Evolutionary conservation across 495 filamentous ascomycete genomes (phyloP).

Genomic region (Neurospora cerealis): DNA sequence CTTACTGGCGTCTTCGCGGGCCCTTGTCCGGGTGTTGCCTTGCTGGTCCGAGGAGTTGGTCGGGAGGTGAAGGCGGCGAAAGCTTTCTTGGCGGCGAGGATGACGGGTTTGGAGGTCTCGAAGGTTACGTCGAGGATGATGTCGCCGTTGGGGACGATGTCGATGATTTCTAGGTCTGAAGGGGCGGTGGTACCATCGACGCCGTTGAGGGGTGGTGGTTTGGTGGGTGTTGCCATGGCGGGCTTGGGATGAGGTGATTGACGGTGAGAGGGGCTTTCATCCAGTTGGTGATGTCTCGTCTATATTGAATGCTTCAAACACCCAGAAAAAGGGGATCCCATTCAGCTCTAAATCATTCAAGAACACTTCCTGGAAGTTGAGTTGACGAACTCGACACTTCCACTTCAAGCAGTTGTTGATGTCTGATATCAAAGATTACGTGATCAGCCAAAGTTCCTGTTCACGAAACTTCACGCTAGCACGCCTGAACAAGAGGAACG

Average conservation of each 20-base stretch:
- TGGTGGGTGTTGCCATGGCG: background rate
- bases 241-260: background rate
- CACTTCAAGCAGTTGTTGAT: background rate
- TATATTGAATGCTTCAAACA: background rate
- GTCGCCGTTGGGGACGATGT: conserved; percentile 43
- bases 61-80: background rate
- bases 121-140: conserved; percentile 45
- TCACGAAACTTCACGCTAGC: background rate
- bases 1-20: conserved; percentile 14
- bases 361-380: background rate
- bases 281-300: background rate
- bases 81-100: background rate
- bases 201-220: background rate
- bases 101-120: conserved; percentile 30
- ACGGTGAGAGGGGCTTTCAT: background rate
- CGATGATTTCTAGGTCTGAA: conserved; percentile 19
- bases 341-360: background rate
- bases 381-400: background rate
- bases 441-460: background rate
- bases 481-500: background rate
- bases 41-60: conserved; percentile 4
- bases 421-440: background rate
- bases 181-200: background rate
- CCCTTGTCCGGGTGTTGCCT: background rate
- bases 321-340: background rate